Evolutionary conservation across 257 asterid genomes (phyloP), one percentile per base, ranked within the genome.

Genomic region (Rauvolfia tetraphylla): DNA sequence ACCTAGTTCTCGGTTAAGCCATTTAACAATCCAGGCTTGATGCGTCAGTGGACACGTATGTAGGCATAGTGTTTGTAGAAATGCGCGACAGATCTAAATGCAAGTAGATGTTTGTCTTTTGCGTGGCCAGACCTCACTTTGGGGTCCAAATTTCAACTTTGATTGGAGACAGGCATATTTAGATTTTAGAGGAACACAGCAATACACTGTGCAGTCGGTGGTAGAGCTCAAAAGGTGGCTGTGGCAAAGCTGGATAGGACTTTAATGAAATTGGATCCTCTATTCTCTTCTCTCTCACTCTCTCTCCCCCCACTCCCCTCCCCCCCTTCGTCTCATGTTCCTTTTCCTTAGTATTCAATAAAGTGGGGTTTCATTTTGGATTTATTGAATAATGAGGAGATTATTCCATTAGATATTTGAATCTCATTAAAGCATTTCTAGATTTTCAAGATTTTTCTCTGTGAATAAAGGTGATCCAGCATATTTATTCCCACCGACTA

Each of bases 1-100:
- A 44, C 12, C 23, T 29, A 14, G 8, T 44, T 44, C 49, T 2
- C 0, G 9, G 38, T 7, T 29, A 12, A 31, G 2, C 22, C 3
- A 31, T 29, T 13, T 29, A 33, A 34, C n/a, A 65, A 67, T 36
- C 49, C 31, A 36, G 48, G 51, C 0, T 7, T 36, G 63, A 5
- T 4, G 68, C 10, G 14, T 61, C 23, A 61, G 3, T 3, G 41
- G 71, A 66, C 71, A 66, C 71, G 39, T 9, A 66, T 66, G 71
- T 41, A 38, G 13, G 72, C 72, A 39, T 10, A 23, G 72, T 67
- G 72, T 38, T 67, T 38, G 72, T 33, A 17, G 25, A 67, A 67
- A 67, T 67, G 72, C 72, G 51, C 15, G 51, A 67, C 72, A 67
- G 72, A 67, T 67, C 72, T 38, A 67, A 20, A 20, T 62, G n/a